Evolutionary conservation across 208 protist species (phyloP), one percentile per base, ranked within the genome.

Genomic region (Vickermania spadyakhi): DNA sequence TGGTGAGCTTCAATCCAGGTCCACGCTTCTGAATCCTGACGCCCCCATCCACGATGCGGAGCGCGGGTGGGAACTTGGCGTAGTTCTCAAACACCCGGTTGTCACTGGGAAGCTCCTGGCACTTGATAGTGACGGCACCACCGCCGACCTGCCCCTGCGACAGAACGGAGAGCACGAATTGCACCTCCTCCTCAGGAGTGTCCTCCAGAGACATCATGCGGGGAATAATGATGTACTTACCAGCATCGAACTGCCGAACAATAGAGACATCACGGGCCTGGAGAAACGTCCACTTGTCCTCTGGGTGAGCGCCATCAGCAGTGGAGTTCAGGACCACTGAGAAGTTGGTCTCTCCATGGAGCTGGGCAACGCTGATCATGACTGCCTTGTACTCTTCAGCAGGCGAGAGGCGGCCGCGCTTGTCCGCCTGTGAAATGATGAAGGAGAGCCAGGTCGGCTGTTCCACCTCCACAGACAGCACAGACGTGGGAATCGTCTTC

Each of bases 61-160:
- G 52, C 27, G 83, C 81, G 2, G 77, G 68, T 28, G 79, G 70
- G 67, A 90, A 93, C 71, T 84, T 90, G 50, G 82, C 81, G 73
- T 86, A 89, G 74, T 93, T 90, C 60, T 81, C 75, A 29, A 89
- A 84, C 28, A 89, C 75, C 59, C 74, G 81, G 70, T 83, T 89
- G 50, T 79, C 74, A 45, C 62, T 70, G 26, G 77, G 70, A 41
- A 93, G 62, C 51, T 54, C 31, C 56, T 81, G 77, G 66, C 86
- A 87, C 49, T 72, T 65, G 41, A 93, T 69, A 7, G 61, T 73
- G 25, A 88, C 66, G 2, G 73, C 81, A 25, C 68, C 76, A 7
- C 54, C 57, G 31, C 80, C 79, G 28, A 87, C 52, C 69, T 76
- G 73, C 54, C 60, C 70, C 66, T 80, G 79, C 42, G 72, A 68